Percentiles rank a stretch among this genome's conserved stretches.
These are phyloP conservation scores for Spinellus fusiger DNA, from an alignment of 192 early-diverging fungal genomes.

Conservation along the genomic window DNA sequence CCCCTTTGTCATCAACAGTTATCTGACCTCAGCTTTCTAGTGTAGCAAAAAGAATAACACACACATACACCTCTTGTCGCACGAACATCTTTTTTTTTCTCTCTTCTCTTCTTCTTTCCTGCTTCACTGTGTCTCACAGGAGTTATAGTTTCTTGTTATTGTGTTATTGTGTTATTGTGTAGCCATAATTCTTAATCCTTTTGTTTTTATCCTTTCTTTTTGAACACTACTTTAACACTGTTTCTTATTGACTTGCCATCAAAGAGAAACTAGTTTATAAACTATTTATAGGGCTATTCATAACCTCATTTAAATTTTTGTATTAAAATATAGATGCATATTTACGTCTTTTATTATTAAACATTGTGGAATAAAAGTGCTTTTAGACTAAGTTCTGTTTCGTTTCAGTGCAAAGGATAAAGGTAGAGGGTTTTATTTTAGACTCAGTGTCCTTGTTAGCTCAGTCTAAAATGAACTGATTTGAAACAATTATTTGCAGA, in stretches of 20 bases:
- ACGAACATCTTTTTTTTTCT: background rate
- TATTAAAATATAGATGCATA: too few relatives aligned
- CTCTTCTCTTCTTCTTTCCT: background rate
- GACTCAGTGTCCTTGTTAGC: too few relatives aligned
- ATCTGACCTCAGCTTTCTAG: background rate
- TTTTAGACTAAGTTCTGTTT: too few relatives aligned
- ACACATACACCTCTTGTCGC: background rate
- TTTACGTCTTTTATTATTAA: too few relatives aligned
- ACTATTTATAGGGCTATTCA: too few relatives aligned
- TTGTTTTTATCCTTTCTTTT: background rate
- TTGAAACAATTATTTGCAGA: too few relatives aligned
- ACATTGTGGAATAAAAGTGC: too few relatives aligned
- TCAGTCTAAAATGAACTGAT: too few relatives aligned
- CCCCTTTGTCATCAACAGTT: background rate
- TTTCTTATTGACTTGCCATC: background rate
- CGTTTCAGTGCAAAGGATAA: too few relatives aligned
- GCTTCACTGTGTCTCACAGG: background rate
- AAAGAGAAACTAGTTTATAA: too few relatives aligned
- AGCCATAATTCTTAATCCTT: background rate
- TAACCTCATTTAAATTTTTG: background rate
- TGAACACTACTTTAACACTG: too few relatives aligned
- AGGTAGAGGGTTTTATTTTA: too few relatives aligned
- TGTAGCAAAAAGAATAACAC: background rate
- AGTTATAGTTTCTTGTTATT: background rate
- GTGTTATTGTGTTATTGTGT: background rate